These are phyloP conservation scores for Cyclotella choctawhatcheeana DNA, from an alignment of 108 stramenopile species.

Conservation along the genomic window DNA sequence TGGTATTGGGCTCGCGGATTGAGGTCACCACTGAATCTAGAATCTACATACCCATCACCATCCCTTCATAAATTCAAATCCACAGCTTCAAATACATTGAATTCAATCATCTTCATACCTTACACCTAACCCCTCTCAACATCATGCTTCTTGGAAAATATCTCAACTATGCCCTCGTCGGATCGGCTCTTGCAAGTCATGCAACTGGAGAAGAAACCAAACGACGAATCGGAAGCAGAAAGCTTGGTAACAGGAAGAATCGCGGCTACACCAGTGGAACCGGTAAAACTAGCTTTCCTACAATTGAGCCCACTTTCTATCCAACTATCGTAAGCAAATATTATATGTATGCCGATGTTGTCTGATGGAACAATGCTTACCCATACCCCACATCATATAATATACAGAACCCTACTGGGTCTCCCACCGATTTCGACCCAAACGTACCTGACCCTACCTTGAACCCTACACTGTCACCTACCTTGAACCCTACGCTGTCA, in stretches of 20 bases:
- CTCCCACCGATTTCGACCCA: too few relatives aligned
- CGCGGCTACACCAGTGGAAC: neutral
- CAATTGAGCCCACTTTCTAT: neutral
- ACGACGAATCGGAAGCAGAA: neutral
- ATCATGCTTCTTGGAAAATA: conserved; percentile 11
- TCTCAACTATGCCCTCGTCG: neutral
- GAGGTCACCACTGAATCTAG: too few relatives aligned
- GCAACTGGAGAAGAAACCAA: neutral
- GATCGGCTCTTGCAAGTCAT: neutral
- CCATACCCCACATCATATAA: too few relatives aligned
- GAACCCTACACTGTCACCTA: neutral
- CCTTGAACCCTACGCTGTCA: neutral
- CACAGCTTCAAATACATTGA: neutral
- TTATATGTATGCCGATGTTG: too few relatives aligned
- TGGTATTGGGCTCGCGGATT: too few relatives aligned
- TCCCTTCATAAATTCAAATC: neutral
- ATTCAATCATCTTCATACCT: neutral
- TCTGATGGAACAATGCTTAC: too few relatives aligned
- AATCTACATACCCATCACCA: neutral
- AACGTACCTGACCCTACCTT: too few relatives aligned
- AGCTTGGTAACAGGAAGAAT: neutral
- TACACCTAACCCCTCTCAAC: neutral
- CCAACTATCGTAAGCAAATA: too few relatives aligned
- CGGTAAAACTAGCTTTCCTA: neutral
- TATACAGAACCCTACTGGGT: too few relatives aligned